Percentiles rank a stretch among this genome's conserved stretches.
Conservation (phyloP, 306 rosid species). For the Quercus gilva region DNA sequence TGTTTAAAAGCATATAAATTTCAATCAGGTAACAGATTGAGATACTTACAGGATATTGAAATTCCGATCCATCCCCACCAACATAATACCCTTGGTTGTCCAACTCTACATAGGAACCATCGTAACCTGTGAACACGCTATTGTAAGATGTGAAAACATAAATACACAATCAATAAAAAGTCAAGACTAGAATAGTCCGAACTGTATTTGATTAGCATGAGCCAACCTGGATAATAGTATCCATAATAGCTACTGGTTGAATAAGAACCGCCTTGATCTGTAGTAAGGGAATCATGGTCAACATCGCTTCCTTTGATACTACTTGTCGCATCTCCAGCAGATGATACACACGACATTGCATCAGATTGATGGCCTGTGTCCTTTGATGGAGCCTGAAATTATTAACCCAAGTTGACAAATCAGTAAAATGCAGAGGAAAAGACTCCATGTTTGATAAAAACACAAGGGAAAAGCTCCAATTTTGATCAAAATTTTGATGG, state of each 20-base stretch:
- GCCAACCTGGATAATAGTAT: constrained; percentile 74
- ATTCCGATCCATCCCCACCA: constrained; percentile 51
- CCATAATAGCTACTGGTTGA: constrained; percentile 52
- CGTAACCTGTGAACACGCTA: constrained; percentile 67
- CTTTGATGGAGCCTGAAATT: constrained; percentile 46
- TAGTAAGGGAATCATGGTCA: constrained; percentile 40
- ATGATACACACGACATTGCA: constrained; percentile 56
- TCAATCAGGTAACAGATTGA: neutral
- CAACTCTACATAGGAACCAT: constrained; percentile 51
- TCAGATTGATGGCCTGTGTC: constrained; percentile 64
- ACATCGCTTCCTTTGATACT: constrained; percentile 45
- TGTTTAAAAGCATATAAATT: too few relatives aligned
- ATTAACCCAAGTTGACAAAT: constrained; percentile 15
- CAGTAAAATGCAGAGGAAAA: neutral
- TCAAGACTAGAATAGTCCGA: constrained; percentile 1
- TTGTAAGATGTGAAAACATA: constrained; percentile 41
- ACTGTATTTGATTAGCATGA: constrained; percentile 14
- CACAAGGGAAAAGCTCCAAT: neutral
- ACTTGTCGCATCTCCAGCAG: constrained; percentile 51
- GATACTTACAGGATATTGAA: constrained; percentile 71
- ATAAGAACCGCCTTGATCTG: constrained; percentile 39
- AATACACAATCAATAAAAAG: constrained; percentile 31
- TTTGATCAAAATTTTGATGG: neutral
- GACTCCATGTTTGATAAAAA: neutral
- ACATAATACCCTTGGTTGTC: constrained; percentile 68